phyloP scores from a whole-genome alignment of 345 rosid genomes.

The Euphorbia pulcherrima region DNA sequence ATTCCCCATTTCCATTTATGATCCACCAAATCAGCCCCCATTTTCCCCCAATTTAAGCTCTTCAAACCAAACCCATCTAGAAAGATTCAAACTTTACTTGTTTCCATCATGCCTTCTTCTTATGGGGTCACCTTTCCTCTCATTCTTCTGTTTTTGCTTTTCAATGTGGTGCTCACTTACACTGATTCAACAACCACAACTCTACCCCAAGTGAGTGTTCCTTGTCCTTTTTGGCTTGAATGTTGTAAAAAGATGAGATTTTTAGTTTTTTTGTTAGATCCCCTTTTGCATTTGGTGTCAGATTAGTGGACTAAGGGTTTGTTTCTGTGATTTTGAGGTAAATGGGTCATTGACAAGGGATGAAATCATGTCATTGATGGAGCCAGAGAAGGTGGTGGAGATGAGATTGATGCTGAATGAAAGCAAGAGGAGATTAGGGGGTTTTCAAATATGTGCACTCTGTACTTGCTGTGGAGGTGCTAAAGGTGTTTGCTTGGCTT shows the following conservation, averaged over 20 bases:
- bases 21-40: slow-evolving; percentile 7
- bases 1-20: slow-evolving; percentile 7
- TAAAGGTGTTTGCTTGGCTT: slow-evolving; percentile 68
- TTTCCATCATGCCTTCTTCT: slow-evolving; percentile 25
- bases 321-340: slow-evolving; percentile 35
- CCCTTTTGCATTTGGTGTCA: slow-evolving; percentile 13
- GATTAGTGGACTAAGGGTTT: slow-evolving; percentile 27
- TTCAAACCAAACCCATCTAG: slow-evolving; percentile 1
- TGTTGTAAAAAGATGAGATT: no score
- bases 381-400: slow-evolving; percentile 44
- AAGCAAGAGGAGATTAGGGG: slow-evolving; percentile 71
- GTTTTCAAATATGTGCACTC: slow-evolving; percentile 85
- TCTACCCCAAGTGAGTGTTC: slow-evolving; percentile 39
- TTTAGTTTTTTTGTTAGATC: slow-evolving; percentile 23
- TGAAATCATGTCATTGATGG: slow-evolving; percentile 45
- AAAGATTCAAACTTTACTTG: neutral
- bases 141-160: slow-evolving; percentile 31
- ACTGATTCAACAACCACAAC: slow-evolving; percentile 26
- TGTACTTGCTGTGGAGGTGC: slow-evolving; percentile 97
- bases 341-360: slow-evolving; percentile 39
- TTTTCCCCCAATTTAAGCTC: slow-evolving; percentile 3
- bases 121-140: slow-evolving; percentile 30
- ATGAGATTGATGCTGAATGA: slow-evolving; percentile 64
- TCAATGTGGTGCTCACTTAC: slow-evolving; percentile 28
- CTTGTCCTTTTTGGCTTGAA: neutral